Percentiles rank a stretch among this genome's conserved stretches.
phyloP scores from a whole-genome alignment of 257 asterid genomes.

The Voacanga thouarsii region DNA sequence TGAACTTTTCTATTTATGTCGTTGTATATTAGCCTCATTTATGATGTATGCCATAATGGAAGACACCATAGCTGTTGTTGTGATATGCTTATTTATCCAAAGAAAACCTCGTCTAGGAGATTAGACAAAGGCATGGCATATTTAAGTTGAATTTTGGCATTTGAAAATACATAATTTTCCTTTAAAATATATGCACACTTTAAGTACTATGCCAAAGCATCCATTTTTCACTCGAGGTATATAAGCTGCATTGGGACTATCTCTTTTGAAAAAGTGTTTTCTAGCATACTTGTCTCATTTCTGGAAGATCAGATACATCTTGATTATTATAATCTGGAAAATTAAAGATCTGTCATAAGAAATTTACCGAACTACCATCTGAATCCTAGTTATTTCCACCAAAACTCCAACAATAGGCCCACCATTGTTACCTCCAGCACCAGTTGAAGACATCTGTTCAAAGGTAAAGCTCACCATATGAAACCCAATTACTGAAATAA shows the following conservation, averaged over 20 bases:
- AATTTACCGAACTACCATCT: too few species aligned
- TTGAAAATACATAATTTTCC: too few species aligned
- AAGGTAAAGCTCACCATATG: neutral
- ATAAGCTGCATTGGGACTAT: neutral
- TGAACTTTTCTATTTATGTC: neutral
- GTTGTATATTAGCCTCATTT: slow-evolving; percentile 4
- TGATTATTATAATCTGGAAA: too few species aligned
- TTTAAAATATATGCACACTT: neutral
- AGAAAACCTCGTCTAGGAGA: neutral
- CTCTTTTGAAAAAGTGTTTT: neutral
- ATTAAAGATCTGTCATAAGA: too few species aligned
- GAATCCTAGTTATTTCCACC: too few species aligned
- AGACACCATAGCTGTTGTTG: neutral
- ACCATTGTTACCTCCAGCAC: neutral
- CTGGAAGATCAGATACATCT: neutral
- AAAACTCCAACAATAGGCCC: neutral
- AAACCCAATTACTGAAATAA: neutral
- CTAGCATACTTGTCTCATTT: neutral
- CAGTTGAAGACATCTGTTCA: neutral
- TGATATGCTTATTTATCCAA: neutral
- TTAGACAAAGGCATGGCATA: neutral
- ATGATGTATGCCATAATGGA: neutral
- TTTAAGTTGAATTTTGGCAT: neutral
- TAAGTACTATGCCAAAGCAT: neutral
- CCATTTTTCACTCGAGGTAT: neutral